A percentile compares a stretch with the other conserved stretches of the same genome.
phyloP scores from a whole-genome alignment of 139 green algal species.

The Yamagishiella unicocca region DNA sequence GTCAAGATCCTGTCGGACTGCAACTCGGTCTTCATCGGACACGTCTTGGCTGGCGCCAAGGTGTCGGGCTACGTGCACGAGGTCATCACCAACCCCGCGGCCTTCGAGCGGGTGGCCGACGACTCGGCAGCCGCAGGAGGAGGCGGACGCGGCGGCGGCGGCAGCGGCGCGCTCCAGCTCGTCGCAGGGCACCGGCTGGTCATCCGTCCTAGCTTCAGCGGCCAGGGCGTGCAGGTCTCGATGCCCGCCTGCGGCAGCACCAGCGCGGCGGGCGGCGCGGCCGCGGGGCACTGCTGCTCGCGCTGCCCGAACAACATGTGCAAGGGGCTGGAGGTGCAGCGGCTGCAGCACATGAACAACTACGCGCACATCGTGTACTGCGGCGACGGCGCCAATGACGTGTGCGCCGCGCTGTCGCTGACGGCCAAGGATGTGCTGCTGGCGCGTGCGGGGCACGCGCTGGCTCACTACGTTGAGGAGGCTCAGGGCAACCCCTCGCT shows the following conservation, averaged over 20 bases:
- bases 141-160: slow-evolving; percentile 3
- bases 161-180: slow-evolving; percentile 30
- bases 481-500: neutral
- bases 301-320: slow-evolving; percentile 87
- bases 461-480: slow-evolving; percentile 51
- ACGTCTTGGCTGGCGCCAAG: slow-evolving; percentile 78
- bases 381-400: slow-evolving; percentile 86
- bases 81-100: slow-evolving; percentile 77
- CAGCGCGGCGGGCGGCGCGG: neutral
- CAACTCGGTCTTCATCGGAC: slow-evolving; percentile 84
- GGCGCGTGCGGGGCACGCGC: slow-evolving; percentile 61
- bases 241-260: neutral
- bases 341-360: slow-evolving; percentile 27
- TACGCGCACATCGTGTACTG: slow-evolving; percentile 75
- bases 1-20: slow-evolving; percentile 79
- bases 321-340: slow-evolving; percentile 83
- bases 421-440: slow-evolving; percentile 76
- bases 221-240: neutral
- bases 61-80: slow-evolving; percentile 62
- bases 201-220: slow-evolving; percentile 17
- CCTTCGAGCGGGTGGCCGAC: slow-evolving; percentile 73
- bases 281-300: slow-evolving; percentile 70
- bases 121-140: neutral
- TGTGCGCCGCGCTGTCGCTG: slow-evolving; percentile 83
- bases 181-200: slow-evolving; percentile 57